Conservation (phyloP, 2,329 filamentous ascomycete species). For the Penicillium aurantiogriseum region DNA sequence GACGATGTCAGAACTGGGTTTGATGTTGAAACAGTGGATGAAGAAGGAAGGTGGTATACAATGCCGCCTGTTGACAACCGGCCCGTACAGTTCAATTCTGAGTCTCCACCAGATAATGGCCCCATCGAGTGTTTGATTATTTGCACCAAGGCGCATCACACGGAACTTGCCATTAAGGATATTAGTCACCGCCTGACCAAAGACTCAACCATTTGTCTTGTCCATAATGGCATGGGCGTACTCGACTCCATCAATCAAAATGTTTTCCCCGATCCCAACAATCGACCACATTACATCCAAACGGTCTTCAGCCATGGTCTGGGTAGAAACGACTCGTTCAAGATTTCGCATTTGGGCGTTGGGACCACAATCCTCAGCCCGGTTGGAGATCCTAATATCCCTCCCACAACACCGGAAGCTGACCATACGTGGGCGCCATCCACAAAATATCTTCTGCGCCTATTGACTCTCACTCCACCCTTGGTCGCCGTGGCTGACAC, state of each 20-base stretch:
- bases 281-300: slow-evolving; percentile 72
- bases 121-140: slow-evolving; percentile 74
- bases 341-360: slow-evolving; percentile 57
- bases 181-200: slow-evolving; percentile 67
- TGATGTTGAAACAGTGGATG: slow-evolving; percentile 42
- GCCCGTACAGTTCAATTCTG: background rate
- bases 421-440: slow-evolving; percentile 36
- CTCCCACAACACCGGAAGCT: slow-evolving; percentile 20
- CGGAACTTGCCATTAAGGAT: slow-evolving; percentile 63
- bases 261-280: slow-evolving; percentile 65
- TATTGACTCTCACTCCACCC: slow-evolving; percentile 60
- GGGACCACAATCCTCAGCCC: slow-evolving; percentile 60
- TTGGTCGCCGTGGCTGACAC: slow-evolving; percentile 61
- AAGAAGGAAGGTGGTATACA: slow-evolving; percentile 35
- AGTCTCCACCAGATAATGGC: slow-evolving; percentile 36
- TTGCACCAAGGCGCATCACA: slow-evolving; percentile 70
- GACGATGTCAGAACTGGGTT: slow-evolving; percentile 46
- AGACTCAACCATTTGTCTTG: slow-evolving; percentile 69
- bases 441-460: slow-evolving; percentile 62
- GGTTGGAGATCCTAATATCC: slow-evolving; percentile 34
- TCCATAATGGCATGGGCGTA: slow-evolving; percentile 80
- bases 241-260: slow-evolving; percentile 72
- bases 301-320: slow-evolving; percentile 64
- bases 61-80: slow-evolving; percentile 24
- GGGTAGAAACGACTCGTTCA: slow-evolving; percentile 50